Evolutionary conservation across 805 yeast species (phyloP), one percentile per base, ranked within the genome.

Genomic region (Yarrowia bubula): DNA sequence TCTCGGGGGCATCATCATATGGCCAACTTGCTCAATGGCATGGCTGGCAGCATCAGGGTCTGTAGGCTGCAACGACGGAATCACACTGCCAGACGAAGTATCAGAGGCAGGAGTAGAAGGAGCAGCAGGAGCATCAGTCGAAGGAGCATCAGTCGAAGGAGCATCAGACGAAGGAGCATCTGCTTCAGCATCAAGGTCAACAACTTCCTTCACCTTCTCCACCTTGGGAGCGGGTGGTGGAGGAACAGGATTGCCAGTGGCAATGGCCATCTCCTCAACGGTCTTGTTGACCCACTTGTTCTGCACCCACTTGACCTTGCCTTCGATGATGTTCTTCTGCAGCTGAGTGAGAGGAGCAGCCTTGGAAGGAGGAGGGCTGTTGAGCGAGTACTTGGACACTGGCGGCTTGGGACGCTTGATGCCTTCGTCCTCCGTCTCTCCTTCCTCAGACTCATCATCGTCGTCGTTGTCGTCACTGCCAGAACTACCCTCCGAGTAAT

Each of bases 321-420:
- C 60, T 22, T 51, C 43, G 13, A 51, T 51, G 11, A 51, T 51
- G 11, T 51, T 44, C 11, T 51, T 51, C 42, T 51, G 60, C 13
- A 38, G 18, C 37, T 51, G 60, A 2, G 44, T 51, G 15, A 51
- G 22, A 8, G 60, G 60, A n/a, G 60, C 44, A 10, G 44, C 42
- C 13, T 51, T 51, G 9, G 38, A n/a, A 17, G 53, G 53, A 15
- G 38, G 14, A 4, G 28, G 51, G 10, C 22, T 14, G 28, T 22
- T 22, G 28, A 22, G 28, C 28, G 28, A 3, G 28, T 22, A 22
- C 28, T 22, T 22, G 28, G 28, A 22, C 28, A 22, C 28, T 3
- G 28, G 28, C 28, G 28, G 28, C 5, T 22, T 22, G 28, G 28
- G 28, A 22, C 28, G 28, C 28, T 28, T 44, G 17, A 44, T 6